These are phyloP conservation scores for Thuja plicata DNA, from an alignment of 83 land plant species.

Conservation along the genomic window DNA sequence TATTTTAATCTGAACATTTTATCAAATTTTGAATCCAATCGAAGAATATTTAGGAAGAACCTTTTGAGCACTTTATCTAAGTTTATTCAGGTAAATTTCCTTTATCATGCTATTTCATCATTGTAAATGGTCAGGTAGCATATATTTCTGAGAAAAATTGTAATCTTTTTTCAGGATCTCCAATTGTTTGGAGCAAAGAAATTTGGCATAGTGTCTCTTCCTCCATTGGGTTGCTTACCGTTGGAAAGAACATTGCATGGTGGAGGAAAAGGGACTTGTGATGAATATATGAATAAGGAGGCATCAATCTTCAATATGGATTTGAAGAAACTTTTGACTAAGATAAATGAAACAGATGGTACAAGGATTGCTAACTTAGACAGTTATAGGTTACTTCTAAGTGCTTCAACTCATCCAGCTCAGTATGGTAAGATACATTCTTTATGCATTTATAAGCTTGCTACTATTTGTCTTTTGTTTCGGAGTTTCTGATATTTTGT, in stretches of 20 bases:
- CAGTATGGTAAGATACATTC: constrained; percentile 8
- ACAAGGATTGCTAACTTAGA: constrained; percentile 21
- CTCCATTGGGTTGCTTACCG: constrained; percentile 22
- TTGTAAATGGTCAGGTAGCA: too few species aligned
- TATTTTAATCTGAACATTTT: not conserved
- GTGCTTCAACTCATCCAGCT: constrained; percentile 11
- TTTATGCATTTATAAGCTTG: too few species aligned
- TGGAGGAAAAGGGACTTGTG: not conserved
- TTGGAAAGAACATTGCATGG: constrained; percentile 8
- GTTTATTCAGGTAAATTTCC: too few species aligned
- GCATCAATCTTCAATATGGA: constrained; percentile 10
- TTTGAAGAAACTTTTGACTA: not conserved
- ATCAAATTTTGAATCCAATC: not conserved
- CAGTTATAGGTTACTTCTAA: not conserved
- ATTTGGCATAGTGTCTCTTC: constrained; percentile 4
- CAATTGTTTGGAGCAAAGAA: constrained; percentile 5
- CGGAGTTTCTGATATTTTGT: not conserved
- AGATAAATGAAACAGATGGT: not conserved
- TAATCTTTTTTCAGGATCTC: too few species aligned
- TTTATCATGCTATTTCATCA: too few species aligned
- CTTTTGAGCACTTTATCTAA: not conserved
- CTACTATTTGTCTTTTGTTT: too few species aligned
- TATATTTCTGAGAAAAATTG: not conserved
- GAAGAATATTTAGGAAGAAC: not conserved
- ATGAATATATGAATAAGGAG: constrained; percentile 8